These are phyloP conservation scores for Melanomma pulvis-pyrius DNA, from an alignment of 495 filamentous ascomycete species.

Conservation along the genomic window DNA sequence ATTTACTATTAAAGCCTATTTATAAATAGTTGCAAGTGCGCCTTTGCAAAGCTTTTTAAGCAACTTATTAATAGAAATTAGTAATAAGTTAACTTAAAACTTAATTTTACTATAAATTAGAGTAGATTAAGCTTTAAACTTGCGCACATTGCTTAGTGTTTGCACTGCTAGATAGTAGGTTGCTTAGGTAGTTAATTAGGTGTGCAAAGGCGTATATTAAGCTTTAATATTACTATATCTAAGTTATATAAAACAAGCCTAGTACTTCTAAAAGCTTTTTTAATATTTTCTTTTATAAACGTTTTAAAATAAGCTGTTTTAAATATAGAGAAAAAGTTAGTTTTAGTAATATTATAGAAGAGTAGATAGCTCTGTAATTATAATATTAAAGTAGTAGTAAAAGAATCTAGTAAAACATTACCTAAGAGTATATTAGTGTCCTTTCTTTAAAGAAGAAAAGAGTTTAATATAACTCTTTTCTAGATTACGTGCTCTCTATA, in stretches of 20 bases:
- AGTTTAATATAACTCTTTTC: too few relatives aligned
- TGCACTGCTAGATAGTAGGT: constrained; percentile 1
- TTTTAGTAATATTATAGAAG: constrained; percentile 24
- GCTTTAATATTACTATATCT: constrained; percentile 17
- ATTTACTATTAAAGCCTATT: constrained; percentile 4
- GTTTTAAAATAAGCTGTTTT: constrained; percentile 9
- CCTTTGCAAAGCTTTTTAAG: constrained; percentile 14
- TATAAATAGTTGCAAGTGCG: constrained; percentile 11
- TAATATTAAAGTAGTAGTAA: too few relatives aligned
- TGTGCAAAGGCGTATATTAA: constrained; percentile 5
- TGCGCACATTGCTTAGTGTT: constrained; percentile 17
- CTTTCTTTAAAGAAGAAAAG: too few relatives aligned
- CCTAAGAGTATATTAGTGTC: too few relatives aligned
- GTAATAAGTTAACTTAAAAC: constrained; percentile 9
- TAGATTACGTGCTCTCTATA: too few relatives aligned
- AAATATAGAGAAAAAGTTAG: constrained; percentile 22
- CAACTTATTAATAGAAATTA: constrained; percentile 16
- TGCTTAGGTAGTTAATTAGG: background rate
- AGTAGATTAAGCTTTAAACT: constrained; percentile 13
- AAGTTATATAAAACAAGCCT: constrained; percentile 28
- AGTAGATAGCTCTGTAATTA: too few relatives aligned
- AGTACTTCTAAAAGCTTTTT: constrained; percentile 24
- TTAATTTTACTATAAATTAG: constrained; percentile 14
- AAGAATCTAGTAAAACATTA: too few relatives aligned
- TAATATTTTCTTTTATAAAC: constrained; percentile 20